Evolutionary conservation across 169 alveolate genomes (phyloP), one percentile per base, ranked within the genome.

Genomic region (Theileria annulata): DNA sequence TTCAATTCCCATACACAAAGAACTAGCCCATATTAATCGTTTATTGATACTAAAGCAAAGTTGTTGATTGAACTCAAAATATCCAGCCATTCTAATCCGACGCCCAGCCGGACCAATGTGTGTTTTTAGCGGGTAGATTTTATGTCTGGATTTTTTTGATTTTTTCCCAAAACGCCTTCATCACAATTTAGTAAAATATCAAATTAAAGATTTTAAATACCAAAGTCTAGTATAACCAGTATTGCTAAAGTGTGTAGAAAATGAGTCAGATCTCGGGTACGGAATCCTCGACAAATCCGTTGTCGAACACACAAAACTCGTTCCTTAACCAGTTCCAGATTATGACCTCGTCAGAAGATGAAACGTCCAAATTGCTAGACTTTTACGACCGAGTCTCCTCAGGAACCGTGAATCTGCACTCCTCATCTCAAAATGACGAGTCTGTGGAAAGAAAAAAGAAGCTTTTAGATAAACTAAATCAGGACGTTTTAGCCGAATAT

Each of bases 401-500:
- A 3, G 71, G 54, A 3, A 63, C 23, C 13, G 31, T n/a, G 28
- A 33, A 19, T 33, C 48, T 19, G 28, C 71, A 63, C 48, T 59
- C 23, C 8, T 54, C 63, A 17, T 63, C 71, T n/a, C 27, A n/a
- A 12, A 30, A 63, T 12, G 71, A 63, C 54, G 59, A 33, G n/a
- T 63, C 75, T 59, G 73, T 21, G 79, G 27, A 17, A 62, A 64
- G 64, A 31, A 71, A 15, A 68, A 72, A 54, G 66, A 77, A 64
- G n/a, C 78, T 37, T 42, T 80, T 76, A 21, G 89, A 75, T 3
- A 71, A 30, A 13, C 59, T 82, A 75, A 74, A 82, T 28, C 89
- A 82, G 30, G 78, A 82, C 27, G 77, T 82, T 19, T 76, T 82
- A 10, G 86, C 85, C 1, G 89, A 82, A 42, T 82, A 82, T 72